Base-by-base conservation (phyloP, 179 eudicot genomes). In the Actinidia arguta region DNA sequence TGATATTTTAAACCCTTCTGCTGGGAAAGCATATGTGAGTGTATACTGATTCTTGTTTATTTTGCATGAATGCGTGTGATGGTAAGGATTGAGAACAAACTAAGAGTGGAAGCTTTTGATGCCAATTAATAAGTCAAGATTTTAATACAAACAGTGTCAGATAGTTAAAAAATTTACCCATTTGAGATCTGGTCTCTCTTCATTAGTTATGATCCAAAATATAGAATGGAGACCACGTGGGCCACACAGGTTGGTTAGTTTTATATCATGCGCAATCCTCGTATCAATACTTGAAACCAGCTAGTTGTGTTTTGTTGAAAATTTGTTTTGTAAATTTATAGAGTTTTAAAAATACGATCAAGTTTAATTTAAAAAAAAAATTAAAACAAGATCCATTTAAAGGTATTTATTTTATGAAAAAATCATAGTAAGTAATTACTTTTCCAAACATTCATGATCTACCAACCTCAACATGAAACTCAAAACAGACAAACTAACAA, bases 31-130 rank as follows among this genome's bases (percentile, higher is more conserved):
- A 67, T 67, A 39, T 17, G 18, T 67, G 72, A n/a, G 36, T 31
- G 36, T n/a, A n/a, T 66, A 36, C 71, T 13, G 47, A 66, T 66
- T 27, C 72, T 39, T 17, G 72, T 67, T 67, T 46, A 67, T 47
- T 67, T 67, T 67, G 72, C 46, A 67, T 17, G 72, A 64, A 36
- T 27, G 48, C 72, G 16, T 39, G 44, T 25, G 70, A 67, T 9
- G n/a, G 27, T 71, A 71, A 20, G n/a, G 27, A 71, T 46, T 71
- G 52, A 46, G 54, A 25, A 69, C 44, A 17, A 64, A 71, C 8
- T 71, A 51, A 46, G 36, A n/a, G 75, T 44, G 75, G 75, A 71
- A 71, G 48, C 75, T 71, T 44, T 52, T 17, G 24, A 4, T 71
- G 36, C 36, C 36, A 20, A 44, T 46, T 44, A 18, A 22, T 27